phyloP scores from a whole-genome alignment of 257 asterid species.

The Fraxinus quadrangulata region DNA sequence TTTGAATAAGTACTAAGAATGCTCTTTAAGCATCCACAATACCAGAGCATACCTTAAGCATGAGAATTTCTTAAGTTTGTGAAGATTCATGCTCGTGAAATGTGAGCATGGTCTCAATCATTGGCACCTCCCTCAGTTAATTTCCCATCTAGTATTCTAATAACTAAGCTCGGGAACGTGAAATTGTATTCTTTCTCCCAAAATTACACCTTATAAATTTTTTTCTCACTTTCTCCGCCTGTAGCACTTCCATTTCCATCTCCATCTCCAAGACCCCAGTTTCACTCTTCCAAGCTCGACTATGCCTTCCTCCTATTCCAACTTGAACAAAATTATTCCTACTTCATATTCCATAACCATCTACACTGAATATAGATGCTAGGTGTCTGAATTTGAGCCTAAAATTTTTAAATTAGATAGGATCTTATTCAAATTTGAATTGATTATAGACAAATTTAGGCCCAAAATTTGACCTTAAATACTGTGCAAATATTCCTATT shows the following conservation, averaged over 20 bases:
- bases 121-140: neutral
- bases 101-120: neutral
- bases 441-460: neutral
- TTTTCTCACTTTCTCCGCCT: neutral
- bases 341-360: neutral
- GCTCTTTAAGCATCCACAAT: slow-evolving; percentile 1
- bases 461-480: neutral
- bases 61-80: neutral
- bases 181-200: neutral
- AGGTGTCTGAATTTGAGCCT: neutral
- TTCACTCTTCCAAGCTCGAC: neutral
- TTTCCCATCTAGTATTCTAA: neutral
- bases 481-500: neutral
- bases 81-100: neutral
- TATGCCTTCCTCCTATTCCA: neutral
- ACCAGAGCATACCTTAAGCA: neutral
- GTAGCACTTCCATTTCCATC: neutral
- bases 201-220: neutral
- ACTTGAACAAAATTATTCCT: neutral
- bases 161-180: neutral
- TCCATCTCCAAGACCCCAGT: neutral
- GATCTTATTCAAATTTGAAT: neutral
- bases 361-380: neutral
- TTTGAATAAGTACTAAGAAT: neutral
- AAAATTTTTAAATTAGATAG: neutral